phyloP scores from a whole-genome alignment of 768 basidiomycete species.

The Mycena galericulata region DNA sequence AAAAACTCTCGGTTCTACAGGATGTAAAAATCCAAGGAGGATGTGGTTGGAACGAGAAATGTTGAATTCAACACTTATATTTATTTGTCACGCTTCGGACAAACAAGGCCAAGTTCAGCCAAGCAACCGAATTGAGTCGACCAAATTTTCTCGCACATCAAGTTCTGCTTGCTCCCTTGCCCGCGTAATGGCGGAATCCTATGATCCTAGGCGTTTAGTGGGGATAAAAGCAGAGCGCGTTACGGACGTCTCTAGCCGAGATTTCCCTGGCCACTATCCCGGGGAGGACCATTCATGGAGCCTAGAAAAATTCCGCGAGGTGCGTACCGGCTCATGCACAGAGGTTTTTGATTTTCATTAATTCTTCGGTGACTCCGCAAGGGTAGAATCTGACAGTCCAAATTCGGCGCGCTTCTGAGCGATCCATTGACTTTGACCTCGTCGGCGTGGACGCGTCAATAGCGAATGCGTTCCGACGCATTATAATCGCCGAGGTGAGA shows the following conservation, averaged over 20 bases:
- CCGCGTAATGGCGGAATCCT: conserved; percentile 11
- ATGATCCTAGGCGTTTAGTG: conserved; percentile 66
- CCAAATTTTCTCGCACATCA: neutral
- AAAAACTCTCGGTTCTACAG: no score
- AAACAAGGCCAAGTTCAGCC: neutral
- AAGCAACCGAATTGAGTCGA: neutral
- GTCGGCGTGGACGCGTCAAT: conserved; percentile 96
- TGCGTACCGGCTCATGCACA: conserved; percentile 51
- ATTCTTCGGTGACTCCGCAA: conserved; percentile 44
- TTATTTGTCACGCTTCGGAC: neutral
- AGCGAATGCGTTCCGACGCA: conserved; percentile 93
- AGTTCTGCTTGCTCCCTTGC: neutral
- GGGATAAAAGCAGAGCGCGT: conserved; percentile 77
- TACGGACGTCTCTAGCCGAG: conserved; percentile 86
- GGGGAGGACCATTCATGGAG: conserved; percentile 90
- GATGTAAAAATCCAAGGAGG: neutral
- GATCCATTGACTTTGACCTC: conserved; percentile 93
- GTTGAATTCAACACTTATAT: neutral
- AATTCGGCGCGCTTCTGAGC: conserved; percentile 83
- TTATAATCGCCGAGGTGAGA: conserved; percentile 92
- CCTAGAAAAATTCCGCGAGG: conserved; percentile 78
- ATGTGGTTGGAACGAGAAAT: neutral
- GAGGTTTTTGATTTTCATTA: conserved; percentile 18
- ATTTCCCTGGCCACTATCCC: conserved; percentile 92
- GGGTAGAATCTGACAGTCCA: conserved; percentile 78